Conservation (phyloP, 495 filamentous ascomycete genomes). For the Tetracladium marchalianum region DNA sequence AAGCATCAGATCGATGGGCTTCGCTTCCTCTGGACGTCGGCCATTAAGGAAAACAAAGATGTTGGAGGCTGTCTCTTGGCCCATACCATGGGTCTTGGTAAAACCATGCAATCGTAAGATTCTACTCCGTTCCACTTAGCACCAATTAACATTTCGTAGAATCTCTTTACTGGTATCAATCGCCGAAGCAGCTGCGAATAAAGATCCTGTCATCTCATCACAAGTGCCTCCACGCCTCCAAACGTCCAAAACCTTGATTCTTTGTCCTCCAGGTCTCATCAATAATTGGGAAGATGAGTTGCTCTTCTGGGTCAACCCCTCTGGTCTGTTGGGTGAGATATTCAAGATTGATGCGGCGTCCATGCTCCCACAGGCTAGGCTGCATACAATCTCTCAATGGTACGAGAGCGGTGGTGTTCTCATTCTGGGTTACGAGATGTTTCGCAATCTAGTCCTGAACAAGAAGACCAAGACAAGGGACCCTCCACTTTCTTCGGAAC, state of each 20-base stretch:
- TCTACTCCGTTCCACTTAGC: neutral
- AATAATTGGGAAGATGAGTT: constrained; percentile 82
- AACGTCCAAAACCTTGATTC: constrained; percentile 53
- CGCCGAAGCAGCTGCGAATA: constrained; percentile 49
- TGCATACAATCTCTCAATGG: constrained; percentile 46
- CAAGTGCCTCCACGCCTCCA: constrained; percentile 61
- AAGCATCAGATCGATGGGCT: constrained; percentile 57
- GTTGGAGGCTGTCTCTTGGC: constrained; percentile 74
- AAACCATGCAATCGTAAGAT: constrained; percentile 68
- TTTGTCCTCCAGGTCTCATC: constrained; percentile 67
- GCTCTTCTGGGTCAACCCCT: constrained; percentile 49
- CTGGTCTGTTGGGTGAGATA: constrained; percentile 38
- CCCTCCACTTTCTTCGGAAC: constrained; percentile 21
- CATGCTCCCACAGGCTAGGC: constrained; percentile 22
- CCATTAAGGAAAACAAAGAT: constrained; percentile 28
- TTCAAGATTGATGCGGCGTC: constrained; percentile 34
- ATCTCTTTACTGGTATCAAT: constrained; percentile 74
- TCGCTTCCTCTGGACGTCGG: constrained; percentile 82
- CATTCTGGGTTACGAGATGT: constrained; percentile 62
- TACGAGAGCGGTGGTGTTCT: constrained; percentile 57
- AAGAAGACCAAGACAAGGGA: constrained; percentile 12
- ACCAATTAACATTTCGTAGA: constrained; percentile 3
- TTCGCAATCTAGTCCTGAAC: constrained; percentile 30
- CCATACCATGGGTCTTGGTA: constrained; percentile 90
- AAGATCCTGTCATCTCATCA: constrained; percentile 38